These are phyloP conservation scores for Chrysoporthe cubensis DNA, from an alignment of 2,329 filamentous ascomycete species.

Conservation along the genomic window DNA sequence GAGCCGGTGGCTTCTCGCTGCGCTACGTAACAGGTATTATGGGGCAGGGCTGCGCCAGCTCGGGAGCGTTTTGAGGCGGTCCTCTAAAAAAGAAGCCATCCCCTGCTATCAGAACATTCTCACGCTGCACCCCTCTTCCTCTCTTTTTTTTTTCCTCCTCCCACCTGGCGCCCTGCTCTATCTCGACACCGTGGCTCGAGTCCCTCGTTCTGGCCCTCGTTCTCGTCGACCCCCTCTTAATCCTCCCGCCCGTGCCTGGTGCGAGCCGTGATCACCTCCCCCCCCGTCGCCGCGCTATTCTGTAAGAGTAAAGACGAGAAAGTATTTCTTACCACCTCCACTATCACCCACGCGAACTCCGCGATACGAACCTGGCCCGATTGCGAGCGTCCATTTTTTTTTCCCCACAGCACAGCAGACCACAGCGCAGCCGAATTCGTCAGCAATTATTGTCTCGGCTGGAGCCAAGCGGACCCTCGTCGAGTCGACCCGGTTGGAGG, in stretches of 20 bases:
- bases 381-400: conserved; percentile 5
- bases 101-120: conserved; percentile 22
- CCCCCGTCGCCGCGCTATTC: not conserved
- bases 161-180: not conserved
- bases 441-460: conserved; percentile 1
- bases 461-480: too few relatives aligned
- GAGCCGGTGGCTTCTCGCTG: conserved; percentile 22
- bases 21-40: conserved; percentile 28
- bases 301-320: conserved; percentile 7
- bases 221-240: not conserved
- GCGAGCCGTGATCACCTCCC: not conserved
- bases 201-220: conserved; percentile 2
- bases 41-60: conserved; percentile 23
- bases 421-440: not conserved
- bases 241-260: not conserved
- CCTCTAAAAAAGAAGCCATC: conserved; percentile 24
- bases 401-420: not conserved
- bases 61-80: conserved; percentile 19
- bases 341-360: conserved; percentile 11
- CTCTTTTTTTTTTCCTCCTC: conserved; percentile 15
- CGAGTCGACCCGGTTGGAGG: not conserved
- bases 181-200: conserved; percentile 2
- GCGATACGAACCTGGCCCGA: conserved; percentile 13
- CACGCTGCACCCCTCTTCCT: conserved; percentile 9
- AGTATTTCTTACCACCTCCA: conserved; percentile 17